Evolutionary conservation across 2,329 filamentous ascomycete genomes (phyloP).

Genomic region (Pezicula carpinea): DNA sequence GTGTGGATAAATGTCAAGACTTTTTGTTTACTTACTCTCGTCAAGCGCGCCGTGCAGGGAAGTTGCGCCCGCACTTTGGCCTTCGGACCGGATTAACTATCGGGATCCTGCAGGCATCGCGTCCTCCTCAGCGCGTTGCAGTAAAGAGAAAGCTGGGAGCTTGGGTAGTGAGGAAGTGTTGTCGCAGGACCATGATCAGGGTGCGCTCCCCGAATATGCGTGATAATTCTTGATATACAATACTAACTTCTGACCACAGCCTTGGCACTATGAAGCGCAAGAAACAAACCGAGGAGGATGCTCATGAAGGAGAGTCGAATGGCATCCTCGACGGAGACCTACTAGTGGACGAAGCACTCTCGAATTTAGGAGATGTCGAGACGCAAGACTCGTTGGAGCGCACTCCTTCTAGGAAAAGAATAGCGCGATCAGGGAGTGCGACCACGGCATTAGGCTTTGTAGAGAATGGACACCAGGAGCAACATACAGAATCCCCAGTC

Average conservation of each 20-base stretch:
- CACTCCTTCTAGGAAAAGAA: background rate
- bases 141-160: background rate
- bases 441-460: background rate
- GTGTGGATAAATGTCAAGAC: background rate
- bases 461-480: background rate
- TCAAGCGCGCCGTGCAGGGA: background rate
- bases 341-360: background rate
- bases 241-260: background rate
- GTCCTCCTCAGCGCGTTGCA: background rate
- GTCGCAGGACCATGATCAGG: background rate
- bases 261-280: conserved; percentile 16
- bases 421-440: background rate
- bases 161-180: background rate
- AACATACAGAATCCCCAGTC: background rate
- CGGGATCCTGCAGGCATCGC: background rate
- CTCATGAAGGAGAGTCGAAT: conserved; percentile 5
- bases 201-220: background rate
- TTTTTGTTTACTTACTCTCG: background rate
- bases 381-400: background rate
- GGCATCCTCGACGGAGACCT: background rate
- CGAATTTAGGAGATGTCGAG: background rate
- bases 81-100: background rate
- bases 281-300: conserved; percentile 9
- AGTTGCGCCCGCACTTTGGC: background rate
- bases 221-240: background rate